Conservation (phyloP, 768 basidiomycete genomes). For the Mycena polygramma region DNA sequence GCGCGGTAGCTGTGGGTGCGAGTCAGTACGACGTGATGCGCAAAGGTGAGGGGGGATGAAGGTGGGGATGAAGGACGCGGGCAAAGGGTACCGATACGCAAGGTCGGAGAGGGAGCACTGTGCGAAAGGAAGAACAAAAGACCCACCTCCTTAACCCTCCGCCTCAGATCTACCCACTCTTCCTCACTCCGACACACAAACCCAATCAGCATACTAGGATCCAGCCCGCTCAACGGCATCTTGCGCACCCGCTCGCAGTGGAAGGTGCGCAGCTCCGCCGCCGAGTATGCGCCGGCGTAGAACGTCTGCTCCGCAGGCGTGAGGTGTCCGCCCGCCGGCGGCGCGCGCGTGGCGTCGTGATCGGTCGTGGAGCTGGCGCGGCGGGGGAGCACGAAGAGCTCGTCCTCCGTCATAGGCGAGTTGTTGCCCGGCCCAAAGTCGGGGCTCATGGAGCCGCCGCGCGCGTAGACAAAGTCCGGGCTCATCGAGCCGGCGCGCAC, state of each 20-base stretch:
- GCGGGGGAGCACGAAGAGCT: background rate
- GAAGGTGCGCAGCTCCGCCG: background rate
- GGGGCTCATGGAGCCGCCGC: background rate
- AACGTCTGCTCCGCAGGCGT: background rate
- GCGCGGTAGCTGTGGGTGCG: slow-evolving; percentile 1
- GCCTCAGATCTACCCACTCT: background rate
- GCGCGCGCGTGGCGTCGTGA: too few relatives aligned
- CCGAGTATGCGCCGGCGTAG: background rate
- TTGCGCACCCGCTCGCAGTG: background rate
- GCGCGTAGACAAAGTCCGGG: background rate
- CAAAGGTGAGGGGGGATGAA: background rate
- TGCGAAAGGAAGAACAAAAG: background rate
- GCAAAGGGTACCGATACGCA: too few relatives aligned
- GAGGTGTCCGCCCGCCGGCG: background rate
- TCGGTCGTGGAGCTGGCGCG: too few relatives aligned
- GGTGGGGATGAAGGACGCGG: too few relatives aligned
- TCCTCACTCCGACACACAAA: background rate
- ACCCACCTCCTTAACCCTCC: background rate
- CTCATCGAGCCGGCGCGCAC: background rate
- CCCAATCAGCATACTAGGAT: background rate
- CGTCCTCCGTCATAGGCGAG: background rate
- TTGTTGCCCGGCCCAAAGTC: background rate
- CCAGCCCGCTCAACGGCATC: background rate
- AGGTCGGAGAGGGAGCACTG: background rate
- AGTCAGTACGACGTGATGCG: background rate